Conservation (phyloP, 2,329 filamentous ascomycete genomes). For the Nigrograna mackinnonii region DNA sequence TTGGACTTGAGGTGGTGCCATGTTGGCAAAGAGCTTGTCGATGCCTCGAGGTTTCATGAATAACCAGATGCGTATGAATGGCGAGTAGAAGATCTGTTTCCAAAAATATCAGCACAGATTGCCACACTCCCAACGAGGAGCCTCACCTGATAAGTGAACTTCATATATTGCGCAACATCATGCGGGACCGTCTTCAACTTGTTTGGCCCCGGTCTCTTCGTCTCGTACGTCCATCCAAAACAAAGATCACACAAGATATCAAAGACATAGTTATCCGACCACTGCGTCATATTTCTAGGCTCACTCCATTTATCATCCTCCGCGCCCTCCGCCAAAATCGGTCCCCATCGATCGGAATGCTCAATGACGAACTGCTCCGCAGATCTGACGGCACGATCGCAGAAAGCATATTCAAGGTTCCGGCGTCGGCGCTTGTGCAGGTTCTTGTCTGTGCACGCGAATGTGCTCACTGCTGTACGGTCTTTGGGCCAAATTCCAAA, state of each 20-base stretch:
- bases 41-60: slow-evolving; percentile 6
- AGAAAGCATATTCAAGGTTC: slow-evolving; percentile 47
- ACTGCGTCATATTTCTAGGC: slow-evolving; percentile 44
- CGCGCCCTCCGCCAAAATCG: slow-evolving; percentile 12
- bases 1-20: slow-evolving; percentile 14
- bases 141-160: slow-evolving; percentile 12
- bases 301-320: slow-evolving; percentile 45
- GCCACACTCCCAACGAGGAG: background rate
- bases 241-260: slow-evolving; percentile 51
- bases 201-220: too few relatives aligned
- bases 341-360: slow-evolving; percentile 36
- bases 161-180: slow-evolving; percentile 9
- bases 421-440: slow-evolving; percentile 45
- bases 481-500: slow-evolving; percentile 48
- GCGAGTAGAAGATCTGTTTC: slow-evolving; percentile 6
- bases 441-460: slow-evolving; percentile 43
- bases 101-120: slow-evolving; percentile 1
- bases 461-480: slow-evolving; percentile 42
- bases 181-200: slow-evolving; percentile 13
- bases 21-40: slow-evolving; percentile 1
- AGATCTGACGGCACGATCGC: slow-evolving; percentile 39
- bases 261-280: slow-evolving; percentile 45
- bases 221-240: too few relatives aligned
- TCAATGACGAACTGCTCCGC: slow-evolving; percentile 44
- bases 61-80: slow-evolving; percentile 4